phyloP scores from a whole-genome alignment of 495 filamentous ascomycete species.

The Daldinia decipiens region DNA sequence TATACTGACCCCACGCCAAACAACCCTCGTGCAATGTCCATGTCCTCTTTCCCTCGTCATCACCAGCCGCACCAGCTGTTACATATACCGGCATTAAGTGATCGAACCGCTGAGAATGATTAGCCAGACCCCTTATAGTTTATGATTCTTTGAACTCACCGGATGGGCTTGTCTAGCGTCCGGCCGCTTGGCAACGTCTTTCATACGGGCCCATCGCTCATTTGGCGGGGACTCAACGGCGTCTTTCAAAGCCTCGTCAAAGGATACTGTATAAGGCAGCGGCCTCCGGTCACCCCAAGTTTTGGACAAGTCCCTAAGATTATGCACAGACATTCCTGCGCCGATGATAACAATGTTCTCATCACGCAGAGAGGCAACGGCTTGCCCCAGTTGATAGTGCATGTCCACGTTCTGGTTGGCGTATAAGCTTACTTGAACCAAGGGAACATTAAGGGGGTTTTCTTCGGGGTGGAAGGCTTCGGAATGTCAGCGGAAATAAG shows the following conservation, averaged over 20 bases:
- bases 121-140: slow-evolving; percentile 27
- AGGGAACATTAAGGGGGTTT: slow-evolving; percentile 80
- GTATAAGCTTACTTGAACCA: slow-evolving; percentile 85
- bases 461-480: slow-evolving; percentile 70
- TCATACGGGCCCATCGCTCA: slow-evolving; percentile 70
- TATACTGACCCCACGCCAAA: slow-evolving; percentile 79
- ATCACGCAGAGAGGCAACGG: slow-evolving; percentile 73
- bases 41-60: slow-evolving; percentile 68
- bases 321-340: slow-evolving; percentile 90
- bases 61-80: slow-evolving; percentile 73
- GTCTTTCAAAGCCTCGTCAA: slow-evolving; percentile 81
- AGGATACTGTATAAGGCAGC: slow-evolving; percentile 74
- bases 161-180: slow-evolving; percentile 85
- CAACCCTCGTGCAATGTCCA: slow-evolving; percentile 75
- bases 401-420: slow-evolving; percentile 71
- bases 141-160: slow-evolving; percentile 36
- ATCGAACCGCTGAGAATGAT: slow-evolving; percentile 62
- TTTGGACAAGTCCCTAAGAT: slow-evolving; percentile 72
- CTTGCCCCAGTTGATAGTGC: slow-evolving; percentile 78
- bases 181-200: slow-evolving; percentile 64
- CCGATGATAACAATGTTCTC: slow-evolving; percentile 78
- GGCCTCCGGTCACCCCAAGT: slow-evolving; percentile 58
- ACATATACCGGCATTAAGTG: slow-evolving; percentile 84
- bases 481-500: slow-evolving; percentile 4
- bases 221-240: slow-evolving; percentile 66